phyloP scores from a whole-genome alignment of 257 asterid species.

The Jaltomata sinuosa region DNA sequence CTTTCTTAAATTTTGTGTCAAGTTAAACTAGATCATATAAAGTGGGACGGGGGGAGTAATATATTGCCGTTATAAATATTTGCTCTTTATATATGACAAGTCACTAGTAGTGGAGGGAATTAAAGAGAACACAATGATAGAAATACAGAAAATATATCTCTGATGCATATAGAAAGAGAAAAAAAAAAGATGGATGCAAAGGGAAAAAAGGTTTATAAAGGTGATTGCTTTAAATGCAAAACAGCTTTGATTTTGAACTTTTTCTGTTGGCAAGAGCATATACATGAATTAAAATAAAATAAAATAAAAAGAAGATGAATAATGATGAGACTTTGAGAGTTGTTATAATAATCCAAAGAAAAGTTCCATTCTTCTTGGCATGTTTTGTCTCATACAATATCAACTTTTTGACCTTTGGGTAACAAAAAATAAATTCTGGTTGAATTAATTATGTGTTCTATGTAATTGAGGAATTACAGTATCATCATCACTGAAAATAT shows the following conservation, averaged over 20 bases:
- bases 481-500: not conserved
- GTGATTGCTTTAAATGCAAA: conserved; percentile 23
- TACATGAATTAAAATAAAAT: not conserved
- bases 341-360: conserved; percentile 7
- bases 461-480: not conserved
- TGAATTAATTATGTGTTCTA: not conserved
- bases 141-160: not conserved
- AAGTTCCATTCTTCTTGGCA: conserved; percentile 14
- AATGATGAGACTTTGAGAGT: conserved; percentile 12
- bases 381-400: conserved; percentile 23
- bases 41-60: too few species aligned
- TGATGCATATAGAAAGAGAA: not conserved
- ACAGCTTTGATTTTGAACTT: conserved; percentile 27
- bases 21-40: too few species aligned
- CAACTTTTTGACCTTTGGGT: conserved; percentile 23
- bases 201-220: conserved; percentile 21
- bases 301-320: not conserved
- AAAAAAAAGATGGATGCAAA: not conserved
- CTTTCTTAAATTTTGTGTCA: too few species aligned
- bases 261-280: conserved; percentile 19
- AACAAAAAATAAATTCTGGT: not conserved
- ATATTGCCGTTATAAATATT: not conserved
- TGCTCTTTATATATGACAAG: not conserved
- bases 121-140: conserved; percentile 1
- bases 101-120: not conserved